phyloP scores from a whole-genome alignment of 2,329 filamentous ascomycete genomes.

The Metarhizium brunneum region DNA sequence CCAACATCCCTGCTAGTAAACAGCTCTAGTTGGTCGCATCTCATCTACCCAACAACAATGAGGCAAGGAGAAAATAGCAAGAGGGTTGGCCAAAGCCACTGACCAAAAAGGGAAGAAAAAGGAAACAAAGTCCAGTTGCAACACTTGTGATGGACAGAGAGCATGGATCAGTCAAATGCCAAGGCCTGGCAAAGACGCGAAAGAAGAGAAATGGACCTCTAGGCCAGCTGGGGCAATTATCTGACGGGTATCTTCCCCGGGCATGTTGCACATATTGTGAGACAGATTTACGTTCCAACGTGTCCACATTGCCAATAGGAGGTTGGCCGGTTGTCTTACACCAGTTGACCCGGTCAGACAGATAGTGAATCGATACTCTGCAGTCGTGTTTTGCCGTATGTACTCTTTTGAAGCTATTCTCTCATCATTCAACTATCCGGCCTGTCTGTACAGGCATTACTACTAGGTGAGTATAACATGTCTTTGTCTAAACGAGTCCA shows the following conservation, averaged over 20 bases:
- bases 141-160: too few species aligned
- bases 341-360: neutral
- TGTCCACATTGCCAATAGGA: neutral
- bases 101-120: too few species aligned
- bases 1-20: too few species aligned
- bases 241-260: neutral
- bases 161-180: too few species aligned
- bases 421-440: neutral
- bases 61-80: too few species aligned
- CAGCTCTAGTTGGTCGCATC: too few species aligned
- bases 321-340: neutral
- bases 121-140: neutral
- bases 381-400: neutral
- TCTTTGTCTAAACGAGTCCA: slow-evolving; percentile 3
- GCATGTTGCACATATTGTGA: neutral
- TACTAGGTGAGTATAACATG: neutral
- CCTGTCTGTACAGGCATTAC: slow-evolving; percentile 1
- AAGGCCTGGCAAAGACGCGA: neutral
- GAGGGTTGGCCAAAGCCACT: too few species aligned
- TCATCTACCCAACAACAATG: too few species aligned
- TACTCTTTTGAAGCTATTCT: neutral
- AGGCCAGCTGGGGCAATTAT: neutral
- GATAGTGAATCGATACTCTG: neutral
- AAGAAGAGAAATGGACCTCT: neutral
- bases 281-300: neutral